Percentiles rank a stretch among this genome's conserved stretches.
phyloP scores from a whole-genome alignment of 805 yeast species.

The Lipomyces yamanashiensis region DNA sequence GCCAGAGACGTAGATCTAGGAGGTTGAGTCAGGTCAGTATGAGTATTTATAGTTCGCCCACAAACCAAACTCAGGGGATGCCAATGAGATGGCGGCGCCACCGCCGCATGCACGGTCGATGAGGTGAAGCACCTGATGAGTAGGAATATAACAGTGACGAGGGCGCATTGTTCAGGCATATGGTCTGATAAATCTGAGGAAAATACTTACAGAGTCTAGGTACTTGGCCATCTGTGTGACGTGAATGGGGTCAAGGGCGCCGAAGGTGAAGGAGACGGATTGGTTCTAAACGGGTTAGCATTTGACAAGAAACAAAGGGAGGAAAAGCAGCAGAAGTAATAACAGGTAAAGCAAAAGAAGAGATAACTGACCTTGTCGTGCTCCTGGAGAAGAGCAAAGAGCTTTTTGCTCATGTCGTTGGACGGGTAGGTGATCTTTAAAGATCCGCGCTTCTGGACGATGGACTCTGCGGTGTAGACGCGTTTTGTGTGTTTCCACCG shows the following conservation, averaged over 20 bases:
- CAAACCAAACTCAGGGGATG: neutral
- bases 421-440: conserved; percentile 73
- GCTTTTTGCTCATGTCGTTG: conserved; percentile 77
- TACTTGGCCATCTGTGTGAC: conserved; percentile 86
- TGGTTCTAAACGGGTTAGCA: conserved; percentile 49
- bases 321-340: neutral
- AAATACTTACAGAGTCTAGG: conserved; percentile 25
- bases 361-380: conserved; percentile 57
- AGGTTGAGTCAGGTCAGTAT: neutral
- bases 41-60: neutral
- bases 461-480: conserved; percentile 84
- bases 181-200: neutral
- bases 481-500: conserved; percentile 90
- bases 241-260: conserved; percentile 96
- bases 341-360: too few relatives aligned
- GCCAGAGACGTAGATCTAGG: conserved; percentile 81
- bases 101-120: conserved; percentile 14
- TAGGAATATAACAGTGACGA: neutral
- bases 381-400: conserved; percentile 68
- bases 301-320: neutral
- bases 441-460: conserved; percentile 86
- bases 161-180: neutral
- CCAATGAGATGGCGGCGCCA: conserved; percentile 4
- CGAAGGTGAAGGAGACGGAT: conserved; percentile 90
- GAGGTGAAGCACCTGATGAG: neutral